Evolutionary conservation across 495 filamentous ascomycete species (phyloP).

Genomic region (Talaromyces nanjingensis): DNA sequence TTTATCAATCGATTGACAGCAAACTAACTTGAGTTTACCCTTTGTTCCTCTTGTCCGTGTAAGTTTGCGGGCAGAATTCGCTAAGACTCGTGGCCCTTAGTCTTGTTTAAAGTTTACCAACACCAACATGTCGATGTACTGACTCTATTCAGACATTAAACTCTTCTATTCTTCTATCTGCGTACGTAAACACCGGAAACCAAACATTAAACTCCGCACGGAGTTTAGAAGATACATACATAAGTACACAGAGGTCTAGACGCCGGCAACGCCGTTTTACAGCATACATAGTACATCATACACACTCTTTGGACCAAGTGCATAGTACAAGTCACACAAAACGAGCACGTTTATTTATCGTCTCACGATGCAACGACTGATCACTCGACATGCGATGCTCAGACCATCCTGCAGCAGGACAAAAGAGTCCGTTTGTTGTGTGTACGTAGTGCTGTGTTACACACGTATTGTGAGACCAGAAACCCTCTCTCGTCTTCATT

Average conservation of each 20-base stretch:
- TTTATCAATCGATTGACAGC: no score
- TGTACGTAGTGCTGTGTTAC: background rate
- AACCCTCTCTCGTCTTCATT: background rate
- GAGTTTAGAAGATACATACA: background rate
- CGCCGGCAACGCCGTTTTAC: background rate
- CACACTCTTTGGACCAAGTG: background rate
- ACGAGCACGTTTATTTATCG: conserved; percentile 1
- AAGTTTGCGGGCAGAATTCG: no score
- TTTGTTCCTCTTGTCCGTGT: background rate
- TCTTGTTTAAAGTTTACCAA: background rate
- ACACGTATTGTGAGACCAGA: background rate
- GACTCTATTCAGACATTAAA: background rate
- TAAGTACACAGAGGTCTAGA: no score
- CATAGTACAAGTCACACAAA: background rate
- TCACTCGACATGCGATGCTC: background rate
- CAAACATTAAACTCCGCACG: background rate
- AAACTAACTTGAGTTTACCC: no score
- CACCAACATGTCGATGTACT: background rate
- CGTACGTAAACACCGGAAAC: background rate
- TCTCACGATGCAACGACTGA: background rate
- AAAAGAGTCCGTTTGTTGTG: background rate
- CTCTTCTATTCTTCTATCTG: background rate
- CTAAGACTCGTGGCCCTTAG: background rate
- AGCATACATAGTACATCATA: background rate
- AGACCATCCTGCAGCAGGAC: background rate